Base-by-base conservation (phyloP, 169 alveolate species). In the Plasmodium falciparum region DNA sequence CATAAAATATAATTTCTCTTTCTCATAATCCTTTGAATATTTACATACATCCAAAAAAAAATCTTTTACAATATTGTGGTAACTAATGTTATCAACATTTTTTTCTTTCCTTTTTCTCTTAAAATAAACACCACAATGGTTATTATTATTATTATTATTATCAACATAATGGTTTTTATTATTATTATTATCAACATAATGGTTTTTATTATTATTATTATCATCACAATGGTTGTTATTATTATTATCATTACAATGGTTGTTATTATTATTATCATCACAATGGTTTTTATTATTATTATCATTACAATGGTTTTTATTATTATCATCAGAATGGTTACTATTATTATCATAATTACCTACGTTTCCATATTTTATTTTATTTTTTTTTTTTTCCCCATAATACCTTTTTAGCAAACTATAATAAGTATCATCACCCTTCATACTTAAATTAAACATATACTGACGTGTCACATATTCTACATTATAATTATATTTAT, bases 31-130 rank as follows among this genome's bases (percentile, higher is more conserved):
- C 0, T 26, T 26, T 49, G 13, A 2, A 22, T 71, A n/a, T 22
- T 67, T n/a, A 43, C 58, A 24, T 61, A 73, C 33, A 39, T 50
- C 67, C n/a, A n/a, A n/a, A 69, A 76, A 76, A 39, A 66, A 61
- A 22, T 75, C 74, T 6, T 75, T 74, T 71, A 49, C 24, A 47
- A 22, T 47, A 47, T 49, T 47, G 13, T 45, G 9, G 12, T 70
- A 17, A 15, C 50, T 17, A 24, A 9, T 17, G 0, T 47, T 61
- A 5, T 47, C 43, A 70, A 26, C 29, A 45, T 17, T 22, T 61
- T 9, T 74, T 69, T 62, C 7, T 47, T 20, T 22, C 7, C 20
- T 69, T 8, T 24, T 3, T n/a, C 11, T 59, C 69, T 24, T 50
- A n/a, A 50, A 11, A 11, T 50, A 0, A 13, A 1, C 61, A 50